Evolutionary conservation across 1,284 basidiomycete genomes (phyloP).

Genomic region (Sanghuangporus baumii): DNA sequence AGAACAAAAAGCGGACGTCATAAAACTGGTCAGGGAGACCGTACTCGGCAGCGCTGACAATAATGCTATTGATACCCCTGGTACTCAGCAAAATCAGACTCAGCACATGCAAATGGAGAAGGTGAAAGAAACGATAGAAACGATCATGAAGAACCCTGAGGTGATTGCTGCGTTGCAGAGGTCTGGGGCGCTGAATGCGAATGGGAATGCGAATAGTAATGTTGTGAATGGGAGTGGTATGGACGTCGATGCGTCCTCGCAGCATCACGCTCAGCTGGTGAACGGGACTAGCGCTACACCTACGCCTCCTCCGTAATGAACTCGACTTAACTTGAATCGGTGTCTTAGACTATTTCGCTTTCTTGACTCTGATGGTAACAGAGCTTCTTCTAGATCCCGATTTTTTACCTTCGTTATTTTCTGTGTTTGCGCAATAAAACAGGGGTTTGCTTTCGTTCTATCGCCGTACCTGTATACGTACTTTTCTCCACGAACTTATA

Average conservation of each 20-base stretch:
- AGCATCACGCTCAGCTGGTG: not conserved
- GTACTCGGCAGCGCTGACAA: not conserved
- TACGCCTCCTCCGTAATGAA: not conserved
- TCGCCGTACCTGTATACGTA: no score
- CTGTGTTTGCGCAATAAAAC: no score
- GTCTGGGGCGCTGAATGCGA: not conserved
- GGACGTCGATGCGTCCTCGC: not conserved
- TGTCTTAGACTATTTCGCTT: no score
- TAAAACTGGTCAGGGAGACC: conserved; percentile 2
- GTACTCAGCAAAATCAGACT: not conserved
- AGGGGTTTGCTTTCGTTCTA: no score
- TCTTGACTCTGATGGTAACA: no score
- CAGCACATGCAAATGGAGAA: not conserved
- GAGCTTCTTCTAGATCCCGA: no score
- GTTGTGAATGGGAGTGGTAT: not conserved
- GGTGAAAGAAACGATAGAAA: conserved; percentile 4
- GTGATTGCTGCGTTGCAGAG: not conserved
- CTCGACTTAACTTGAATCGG: not conserved
- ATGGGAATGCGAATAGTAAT: not conserved
- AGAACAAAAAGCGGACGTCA: conserved; percentile 2
- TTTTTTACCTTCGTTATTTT: no score
- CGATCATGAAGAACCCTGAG: not conserved
- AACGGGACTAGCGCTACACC: not conserved
- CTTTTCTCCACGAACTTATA: no score
- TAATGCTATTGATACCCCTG: not conserved